Evolutionary conservation across 2,329 filamentous ascomycete species (phyloP).

Genomic region (Calonectria multiphialidica): DNA sequence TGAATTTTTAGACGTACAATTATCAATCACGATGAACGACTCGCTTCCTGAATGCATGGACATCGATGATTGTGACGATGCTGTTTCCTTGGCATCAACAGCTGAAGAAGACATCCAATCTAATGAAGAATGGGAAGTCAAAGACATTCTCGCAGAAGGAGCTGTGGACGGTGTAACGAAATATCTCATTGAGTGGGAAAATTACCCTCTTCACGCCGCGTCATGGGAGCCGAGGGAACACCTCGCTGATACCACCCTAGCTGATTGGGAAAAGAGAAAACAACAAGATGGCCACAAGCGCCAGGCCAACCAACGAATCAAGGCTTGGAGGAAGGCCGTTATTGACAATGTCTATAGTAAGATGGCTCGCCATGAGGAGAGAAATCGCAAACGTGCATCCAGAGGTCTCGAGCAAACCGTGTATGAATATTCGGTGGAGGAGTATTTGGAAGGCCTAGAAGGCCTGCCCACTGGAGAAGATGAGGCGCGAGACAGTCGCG

Average conservation of each 20-base stretch:
- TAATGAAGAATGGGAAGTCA: constrained; percentile 62
- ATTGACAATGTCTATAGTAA: constrained; percentile 43
- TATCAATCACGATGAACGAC: background rate
- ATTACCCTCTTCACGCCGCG: constrained; percentile 49
- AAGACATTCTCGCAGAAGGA: constrained; percentile 63
- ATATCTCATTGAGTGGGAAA: constrained; percentile 55
- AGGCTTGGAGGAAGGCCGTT: constrained; percentile 51
- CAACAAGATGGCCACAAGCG: constrained; percentile 48
- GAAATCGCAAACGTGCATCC: constrained; percentile 58
- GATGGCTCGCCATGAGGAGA: constrained; percentile 53
- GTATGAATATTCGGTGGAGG: constrained; percentile 33
- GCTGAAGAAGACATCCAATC: constrained; percentile 48
- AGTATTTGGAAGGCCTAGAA: constrained; percentile 37
- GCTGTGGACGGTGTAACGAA: constrained; percentile 37
- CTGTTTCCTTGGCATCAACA: constrained; percentile 50
- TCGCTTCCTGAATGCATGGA: background rate
- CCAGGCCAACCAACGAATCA: constrained; percentile 52
- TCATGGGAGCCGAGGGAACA: constrained; percentile 65
- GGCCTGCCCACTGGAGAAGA: constrained; percentile 25
- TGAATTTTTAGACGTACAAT: background rate
- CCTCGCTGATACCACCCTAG: constrained; percentile 53
- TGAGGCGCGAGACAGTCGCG: constrained; percentile 16
- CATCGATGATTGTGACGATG: constrained; percentile 38
- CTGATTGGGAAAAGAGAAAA: constrained; percentile 58
- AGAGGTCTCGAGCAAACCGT: constrained; percentile 48